A percentile compares a stretch with the other conserved stretches of the same genome.
Conservation (phyloP, 345 rosid genomes). For the Euphorbia pulcherrima region DNA sequence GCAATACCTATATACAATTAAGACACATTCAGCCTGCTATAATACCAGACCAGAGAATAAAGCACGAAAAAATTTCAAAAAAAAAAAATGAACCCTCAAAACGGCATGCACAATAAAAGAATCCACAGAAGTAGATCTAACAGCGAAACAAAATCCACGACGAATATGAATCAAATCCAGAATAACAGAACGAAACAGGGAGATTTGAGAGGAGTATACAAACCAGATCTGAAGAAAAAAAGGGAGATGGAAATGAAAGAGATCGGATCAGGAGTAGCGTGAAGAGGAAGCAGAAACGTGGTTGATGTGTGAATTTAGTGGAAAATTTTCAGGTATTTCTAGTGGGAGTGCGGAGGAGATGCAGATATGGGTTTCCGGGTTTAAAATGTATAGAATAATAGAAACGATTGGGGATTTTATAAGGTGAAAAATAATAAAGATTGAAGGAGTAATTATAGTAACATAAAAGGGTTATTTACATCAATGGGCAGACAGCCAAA, state of each 20-base stretch:
- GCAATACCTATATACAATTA: not conserved
- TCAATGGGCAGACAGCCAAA: too few species aligned
- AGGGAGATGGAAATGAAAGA: not conserved
- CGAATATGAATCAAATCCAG: not conserved
- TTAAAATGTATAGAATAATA: too few species aligned
- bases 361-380: not conserved
- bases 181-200: not conserved
- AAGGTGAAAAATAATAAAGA: not conserved
- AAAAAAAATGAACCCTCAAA: not conserved
- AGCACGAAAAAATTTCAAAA: not conserved
- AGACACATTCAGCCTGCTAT: not conserved
- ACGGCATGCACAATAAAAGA: not conserved
- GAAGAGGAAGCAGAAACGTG: not conserved
- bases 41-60: not conserved
- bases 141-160: not conserved
- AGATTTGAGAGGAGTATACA: constrained; percentile 8
- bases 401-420: not conserved
- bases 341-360: not conserved
- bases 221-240: constrained; percentile 19
- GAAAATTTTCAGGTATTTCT: not conserved
- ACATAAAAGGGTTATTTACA: too few species aligned
- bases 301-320: not conserved
- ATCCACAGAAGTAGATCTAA: not conserved
- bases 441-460: not conserved
- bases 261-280: constrained; percentile 14